Base-by-base conservation (phyloP, 441 rosid species). In the Manihot esculenta region DNA sequence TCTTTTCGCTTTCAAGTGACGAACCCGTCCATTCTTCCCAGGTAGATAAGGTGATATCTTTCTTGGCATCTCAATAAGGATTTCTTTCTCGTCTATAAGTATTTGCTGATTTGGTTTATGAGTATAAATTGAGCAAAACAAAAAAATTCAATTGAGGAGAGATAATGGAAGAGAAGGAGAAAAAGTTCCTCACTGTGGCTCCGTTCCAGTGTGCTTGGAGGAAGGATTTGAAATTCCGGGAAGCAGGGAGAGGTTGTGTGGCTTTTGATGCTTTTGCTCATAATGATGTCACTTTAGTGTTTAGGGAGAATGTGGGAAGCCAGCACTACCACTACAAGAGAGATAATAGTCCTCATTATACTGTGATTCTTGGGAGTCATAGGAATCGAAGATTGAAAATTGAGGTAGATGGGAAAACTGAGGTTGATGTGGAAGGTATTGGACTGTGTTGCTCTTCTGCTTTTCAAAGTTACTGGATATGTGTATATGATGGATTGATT, bases 181-280 rank as follows among this genome's bases (percentile, higher is more conserved):
- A 79, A 60, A 90, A 85, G 75, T 89, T 86, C 72, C 83, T 93
- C 60, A 96, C 93, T 0, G 99, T 96, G 24, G 97, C 97, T 64
- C 98, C 99, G 10, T 96, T 96, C 73, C 96, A 90, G 89, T 96
- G 99, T 84, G 98, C 98, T 65, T 96, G 99, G 98, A 87, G 94
- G 63, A 84, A 90, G 68, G 98, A 93, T 84, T 83, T 96, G 77
- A 96, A 88, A 79, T 96, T 93, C 77, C 83, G 78, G 69, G 96
- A 93, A 80, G 90, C 97, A 0, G 99, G 98, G 53, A 86, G 99
- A 81, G 99, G 99, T 9, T 96, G 99, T 70, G 93, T 91, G 62
- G 93, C 96, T 48, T 96, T 96, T 70, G 99, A 96, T 74, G 99
- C 99, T 66, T 93, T 83, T 71, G 99, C 99, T 70, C 90, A 79